A percentile compares a stretch with the other conserved stretches of the same genome.
These are phyloP conservation scores for Penicillium subrubescens DNA, from an alignment of 495 filamentous ascomycete species.

Conservation along the genomic window DNA sequence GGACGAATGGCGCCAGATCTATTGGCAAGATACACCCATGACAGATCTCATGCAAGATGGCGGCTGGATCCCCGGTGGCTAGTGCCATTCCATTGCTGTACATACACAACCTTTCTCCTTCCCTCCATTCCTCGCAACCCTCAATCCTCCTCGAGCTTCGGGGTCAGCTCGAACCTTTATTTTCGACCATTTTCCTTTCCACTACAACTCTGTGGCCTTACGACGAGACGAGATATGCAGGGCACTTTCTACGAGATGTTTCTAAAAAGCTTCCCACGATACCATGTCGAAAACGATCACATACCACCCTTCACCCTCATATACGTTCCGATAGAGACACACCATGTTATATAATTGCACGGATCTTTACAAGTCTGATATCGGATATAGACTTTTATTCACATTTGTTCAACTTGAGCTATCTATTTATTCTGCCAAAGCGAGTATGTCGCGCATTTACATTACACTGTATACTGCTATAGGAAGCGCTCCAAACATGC, in stretches of 20 bases:
- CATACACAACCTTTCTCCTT: constrained; percentile 3
- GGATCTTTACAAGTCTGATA: not conserved
- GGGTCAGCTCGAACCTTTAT: not conserved
- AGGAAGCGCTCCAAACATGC: not conserved
- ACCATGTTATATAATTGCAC: constrained; percentile 26
- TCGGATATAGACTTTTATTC: not conserved
- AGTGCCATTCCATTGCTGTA: constrained; percentile 9
- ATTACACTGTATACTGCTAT: not conserved
- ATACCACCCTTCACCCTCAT: constrained; percentile 11
- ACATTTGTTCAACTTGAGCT: not conserved
- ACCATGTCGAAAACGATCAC: constrained; percentile 28
- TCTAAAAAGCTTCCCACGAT: constrained; percentile 23
- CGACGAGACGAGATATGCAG: constrained; percentile 33
- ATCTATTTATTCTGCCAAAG: not conserved
- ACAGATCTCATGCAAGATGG: constrained; percentile 48
- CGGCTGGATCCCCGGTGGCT: constrained; percentile 40
- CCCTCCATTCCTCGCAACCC: not conserved
- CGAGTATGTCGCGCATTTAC: not conserved
- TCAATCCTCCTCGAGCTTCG: not conserved
- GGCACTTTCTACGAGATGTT: constrained; percentile 16
- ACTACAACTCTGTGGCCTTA: constrained; percentile 14
- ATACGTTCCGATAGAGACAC: constrained; percentile 26
- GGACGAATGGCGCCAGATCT: constrained; percentile 53
- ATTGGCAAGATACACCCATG: constrained; percentile 51
- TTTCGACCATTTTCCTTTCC: not conserved